Conservation (phyloP, 2,329 filamentous ascomycete genomes). For the Nannizziopsis arthrosporioides region DNA sequence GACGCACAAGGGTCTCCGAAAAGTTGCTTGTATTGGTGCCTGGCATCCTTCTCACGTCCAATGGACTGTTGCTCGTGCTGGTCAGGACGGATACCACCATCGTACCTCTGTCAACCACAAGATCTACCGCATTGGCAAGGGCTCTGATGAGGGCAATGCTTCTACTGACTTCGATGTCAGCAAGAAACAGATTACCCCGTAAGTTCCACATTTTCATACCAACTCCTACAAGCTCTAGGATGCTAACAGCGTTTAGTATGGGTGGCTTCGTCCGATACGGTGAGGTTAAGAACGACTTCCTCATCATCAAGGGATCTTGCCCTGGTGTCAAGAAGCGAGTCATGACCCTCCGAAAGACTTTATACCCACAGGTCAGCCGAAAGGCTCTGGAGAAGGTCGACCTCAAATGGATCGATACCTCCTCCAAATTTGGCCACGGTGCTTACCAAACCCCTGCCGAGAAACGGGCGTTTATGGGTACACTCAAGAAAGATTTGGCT, state of each 20-base stretch:
- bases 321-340: constrained; percentile 99
- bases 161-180: constrained; percentile 91
- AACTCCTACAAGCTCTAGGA: constrained; percentile 6
- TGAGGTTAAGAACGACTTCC: constrained; percentile 98
- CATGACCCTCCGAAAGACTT: constrained; percentile 96
- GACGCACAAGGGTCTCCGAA: constrained; percentile 99
- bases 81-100: constrained; percentile 99
- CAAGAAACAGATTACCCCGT: constrained; percentile 99
- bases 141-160: constrained; percentile 76
- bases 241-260: constrained; percentile 53
- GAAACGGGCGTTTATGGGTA: constrained; percentile 96
- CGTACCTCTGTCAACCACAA: constrained; percentile 99
- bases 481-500: constrained; percentile 94
- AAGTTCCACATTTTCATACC: constrained; percentile 41
- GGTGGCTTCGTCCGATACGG: constrained; percentile 99
- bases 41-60: constrained; percentile 99
- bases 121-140: constrained; percentile 97
- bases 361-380: constrained; percentile 93
- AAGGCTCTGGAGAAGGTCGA: constrained; percentile 97
- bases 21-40: constrained; percentile 99
- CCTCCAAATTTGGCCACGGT: constrained; percentile 99
- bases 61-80: constrained; percentile 99
- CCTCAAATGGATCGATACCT: constrained; percentile 99
- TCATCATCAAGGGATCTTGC: constrained; percentile 94
- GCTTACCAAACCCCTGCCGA: constrained; percentile 96